Evolutionary conservation across 1,139 yeast species (phyloP).

Genomic region (Debaryomyces coudertii): DNA sequence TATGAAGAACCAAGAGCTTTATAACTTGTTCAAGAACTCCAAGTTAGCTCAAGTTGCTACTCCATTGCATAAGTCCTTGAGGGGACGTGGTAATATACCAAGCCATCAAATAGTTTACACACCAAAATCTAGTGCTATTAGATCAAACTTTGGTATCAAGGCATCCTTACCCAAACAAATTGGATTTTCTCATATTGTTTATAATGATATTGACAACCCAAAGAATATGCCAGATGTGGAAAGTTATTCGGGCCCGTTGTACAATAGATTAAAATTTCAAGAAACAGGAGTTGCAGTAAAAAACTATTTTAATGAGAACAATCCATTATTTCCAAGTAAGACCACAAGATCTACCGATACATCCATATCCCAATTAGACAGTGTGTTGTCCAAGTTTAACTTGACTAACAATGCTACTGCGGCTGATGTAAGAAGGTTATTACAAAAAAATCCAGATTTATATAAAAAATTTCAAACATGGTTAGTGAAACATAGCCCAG

Average conservation of each 20-base stretch:
- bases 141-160: conserved; percentile 50
- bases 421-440: conserved; percentile 31
- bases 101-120: conserved; percentile 51
- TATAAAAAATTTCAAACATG: conserved; percentile 36
- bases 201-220: conserved; percentile 47
- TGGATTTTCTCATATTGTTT: conserved; percentile 46
- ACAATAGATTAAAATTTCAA: conserved; percentile 46
- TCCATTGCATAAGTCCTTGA: conserved; percentile 39
- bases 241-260: conserved; percentile 43
- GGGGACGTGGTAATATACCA: conserved; percentile 38
- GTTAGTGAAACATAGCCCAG: conserved; percentile 41
- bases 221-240: conserved; percentile 54
- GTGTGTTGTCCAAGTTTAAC: conserved; percentile 37
- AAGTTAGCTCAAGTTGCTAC: conserved; percentile 52
- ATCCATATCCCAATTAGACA: conserved; percentile 21
- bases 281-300: conserved; percentile 45
- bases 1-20: conserved; percentile 37
- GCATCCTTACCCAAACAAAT: conserved; percentile 47
- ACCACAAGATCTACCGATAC: conserved; percentile 23
- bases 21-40: conserved; percentile 44
- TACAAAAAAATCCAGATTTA: conserved; percentile 38
- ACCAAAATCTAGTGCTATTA: conserved; percentile 45
- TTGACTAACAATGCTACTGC: conserved; percentile 30
- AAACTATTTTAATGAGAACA: conserved; percentile 31
- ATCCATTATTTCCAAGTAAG: conserved; percentile 38